phyloP scores from a whole-genome alignment of 768 basidiomycete species.

The Leccinellum albellum region DNA sequence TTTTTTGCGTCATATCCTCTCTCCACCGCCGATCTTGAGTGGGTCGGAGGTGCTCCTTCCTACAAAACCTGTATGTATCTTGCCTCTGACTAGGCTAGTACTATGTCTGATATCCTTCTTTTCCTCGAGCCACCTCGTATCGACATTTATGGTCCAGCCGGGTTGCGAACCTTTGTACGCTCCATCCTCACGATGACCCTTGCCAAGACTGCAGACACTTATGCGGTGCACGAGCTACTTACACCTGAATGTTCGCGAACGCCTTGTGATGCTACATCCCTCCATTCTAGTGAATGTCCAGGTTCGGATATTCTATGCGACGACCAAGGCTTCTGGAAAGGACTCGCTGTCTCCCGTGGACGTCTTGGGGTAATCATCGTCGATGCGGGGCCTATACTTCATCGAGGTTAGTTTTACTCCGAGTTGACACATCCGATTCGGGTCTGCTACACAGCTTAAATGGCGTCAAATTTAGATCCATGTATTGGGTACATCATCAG shows the following conservation, averaged over 20 bases:
- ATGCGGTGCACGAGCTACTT: conserved; percentile 78
- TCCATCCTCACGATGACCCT: conserved; percentile 65
- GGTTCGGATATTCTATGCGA: conserved; percentile 58
- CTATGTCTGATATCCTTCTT: neutral
- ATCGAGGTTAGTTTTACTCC: conserved; percentile 53
- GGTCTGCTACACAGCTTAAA: neutral
- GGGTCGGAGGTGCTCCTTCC: conserved; percentile 7
- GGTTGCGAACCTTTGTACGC: conserved; percentile 72
- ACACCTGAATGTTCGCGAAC: conserved; percentile 49
- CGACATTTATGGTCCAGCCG: conserved; percentile 77
- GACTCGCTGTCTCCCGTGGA: conserved; percentile 42
- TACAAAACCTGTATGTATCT: conserved; percentile 10
- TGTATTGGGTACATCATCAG: conserved; percentile 77
- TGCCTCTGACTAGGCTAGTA: neutral
- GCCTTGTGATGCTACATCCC: conserved; percentile 42
- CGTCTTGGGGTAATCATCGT: conserved; percentile 45
- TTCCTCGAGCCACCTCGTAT: conserved; percentile 43
- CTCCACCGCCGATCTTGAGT: conserved; percentile 34
- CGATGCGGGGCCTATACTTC: conserved; percentile 71
- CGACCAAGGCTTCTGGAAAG: conserved; percentile 62
- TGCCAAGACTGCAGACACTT: conserved; percentile 55
- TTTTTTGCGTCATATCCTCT: conserved; percentile 58
- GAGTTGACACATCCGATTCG: neutral
- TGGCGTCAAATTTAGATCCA: conserved; percentile 47
- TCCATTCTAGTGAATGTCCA: conserved; percentile 61